These are phyloP conservation scores for Knoxdaviesia proteae DNA, from an alignment of 2,329 filamentous ascomycete species.

Conservation along the genomic window DNA sequence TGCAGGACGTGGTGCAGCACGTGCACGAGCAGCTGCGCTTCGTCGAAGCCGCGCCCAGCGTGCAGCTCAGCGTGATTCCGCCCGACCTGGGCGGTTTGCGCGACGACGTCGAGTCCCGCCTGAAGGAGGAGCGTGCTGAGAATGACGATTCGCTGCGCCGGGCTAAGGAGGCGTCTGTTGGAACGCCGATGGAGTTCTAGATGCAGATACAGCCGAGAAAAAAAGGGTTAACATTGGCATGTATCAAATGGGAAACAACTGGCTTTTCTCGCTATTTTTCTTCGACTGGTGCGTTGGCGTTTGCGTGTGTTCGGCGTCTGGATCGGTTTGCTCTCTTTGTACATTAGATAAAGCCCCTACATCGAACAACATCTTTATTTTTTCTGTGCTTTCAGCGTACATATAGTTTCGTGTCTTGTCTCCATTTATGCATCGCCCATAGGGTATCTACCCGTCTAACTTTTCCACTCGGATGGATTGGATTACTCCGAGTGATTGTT, in stretches of 20 bases:
- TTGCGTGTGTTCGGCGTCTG: too few species aligned
- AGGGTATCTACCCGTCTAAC: too few species aligned
- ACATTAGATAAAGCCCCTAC: too few species aligned
- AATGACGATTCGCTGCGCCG: constrained; percentile 30
- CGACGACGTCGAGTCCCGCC: constrained; percentile 45
- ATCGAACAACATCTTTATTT: not conserved
- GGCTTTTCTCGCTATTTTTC: not conserved
- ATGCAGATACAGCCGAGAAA: too few species aligned
- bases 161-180: constrained; percentile 34
- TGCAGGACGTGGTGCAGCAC: constrained; percentile 55
- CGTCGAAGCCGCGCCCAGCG: constrained; percentile 65
- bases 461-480: too few species aligned
- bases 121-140: constrained; percentile 44
- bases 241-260: too few species aligned
- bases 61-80: constrained; percentile 64
- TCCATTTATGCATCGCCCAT: not conserved
- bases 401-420: not conserved
- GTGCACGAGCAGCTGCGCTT: constrained; percentile 75
- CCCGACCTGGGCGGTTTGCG: constrained; percentile 50
- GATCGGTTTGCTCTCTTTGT: too few species aligned
- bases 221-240: too few species aligned
- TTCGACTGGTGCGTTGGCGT: not conserved
- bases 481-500: too few species aligned
- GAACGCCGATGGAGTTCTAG: constrained; percentile 30
- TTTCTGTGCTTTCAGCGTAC: not conserved